Evolutionary conservation across 805 yeast species (phyloP).

Genomic region (Grigorovia jiainica): DNA sequence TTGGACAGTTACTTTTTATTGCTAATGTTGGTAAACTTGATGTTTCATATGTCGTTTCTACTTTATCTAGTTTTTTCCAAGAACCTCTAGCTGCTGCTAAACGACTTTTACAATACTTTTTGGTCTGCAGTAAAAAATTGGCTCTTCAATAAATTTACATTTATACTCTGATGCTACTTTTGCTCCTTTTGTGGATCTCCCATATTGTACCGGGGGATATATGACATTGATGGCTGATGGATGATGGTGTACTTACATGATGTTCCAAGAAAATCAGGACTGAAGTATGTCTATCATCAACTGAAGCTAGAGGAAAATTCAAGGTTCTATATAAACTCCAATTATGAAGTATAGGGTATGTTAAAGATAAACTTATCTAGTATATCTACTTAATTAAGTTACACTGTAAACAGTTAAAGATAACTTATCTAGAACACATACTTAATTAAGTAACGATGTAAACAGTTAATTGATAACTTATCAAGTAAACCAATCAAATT

Average conservation of each 20-base stretch:
- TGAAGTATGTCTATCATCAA: conserved; percentile 6
- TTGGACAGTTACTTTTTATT: conserved; percentile 4
- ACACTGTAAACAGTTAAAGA: no score
- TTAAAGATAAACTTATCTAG: no score
- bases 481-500: no score
- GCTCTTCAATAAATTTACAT: neutral
- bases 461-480: no score
- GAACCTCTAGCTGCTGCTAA: conserved; percentile 4
- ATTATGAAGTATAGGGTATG: no score
- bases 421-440: no score
- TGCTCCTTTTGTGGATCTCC: conserved; percentile 3
- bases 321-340: no score
- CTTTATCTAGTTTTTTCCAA: conserved; percentile 4
- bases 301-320: no score
- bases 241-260: conserved; percentile 9
- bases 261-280: conserved; percentile 8
- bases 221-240: conserved; percentile 6
- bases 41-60: conserved; percentile 4
- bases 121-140: conserved; percentile 1
- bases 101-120: conserved; percentile 4
- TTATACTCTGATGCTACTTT: conserved; percentile 7
- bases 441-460: no score
- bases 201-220: conserved; percentile 9
- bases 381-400: no score
- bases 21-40: conserved; percentile 10